Percentiles rank a stretch among this genome's conserved stretches.
Evolutionary conservation across 495 filamentous ascomycete genomes (phyloP).

Genomic region (Tuber calosporum): DNA sequence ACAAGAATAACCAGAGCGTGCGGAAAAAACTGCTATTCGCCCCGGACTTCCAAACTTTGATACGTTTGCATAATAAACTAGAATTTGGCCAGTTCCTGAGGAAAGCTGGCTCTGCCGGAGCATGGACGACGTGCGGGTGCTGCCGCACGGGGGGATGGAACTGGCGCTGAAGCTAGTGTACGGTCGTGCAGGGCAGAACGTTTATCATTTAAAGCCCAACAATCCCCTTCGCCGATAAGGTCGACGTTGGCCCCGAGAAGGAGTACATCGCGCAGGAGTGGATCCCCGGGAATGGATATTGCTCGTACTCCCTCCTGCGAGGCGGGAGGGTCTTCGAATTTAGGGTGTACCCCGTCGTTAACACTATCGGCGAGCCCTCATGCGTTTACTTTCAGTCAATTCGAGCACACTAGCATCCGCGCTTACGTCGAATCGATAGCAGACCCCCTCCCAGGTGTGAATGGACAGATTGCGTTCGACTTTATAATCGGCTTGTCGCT

Average conservation of each 20-base stretch:
- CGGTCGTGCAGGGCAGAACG: conserved; percentile 32
- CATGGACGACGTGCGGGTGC: conserved; percentile 13
- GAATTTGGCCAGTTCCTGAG: conserved; percentile 32
- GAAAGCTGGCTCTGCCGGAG: conserved; percentile 28
- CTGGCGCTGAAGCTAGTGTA: conserved; percentile 42
- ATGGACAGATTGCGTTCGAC: conserved; percentile 37
- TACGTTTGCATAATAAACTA: conserved; percentile 42
- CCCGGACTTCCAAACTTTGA: conserved; percentile 20
- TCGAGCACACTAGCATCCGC: conserved; percentile 21
- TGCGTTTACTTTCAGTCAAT: conserved; percentile 39
- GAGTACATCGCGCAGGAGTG: conserved; percentile 42
- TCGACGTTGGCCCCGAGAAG: conserved; percentile 20
- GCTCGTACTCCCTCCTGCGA: conserved; percentile 34
- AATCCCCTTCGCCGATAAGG: background rate
- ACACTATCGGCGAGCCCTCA: conserved; percentile 39
- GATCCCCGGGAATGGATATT: conserved; percentile 35
- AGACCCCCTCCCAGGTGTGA: background rate
- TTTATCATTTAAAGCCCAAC: conserved; percentile 35
- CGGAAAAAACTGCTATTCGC: conserved; percentile 28
- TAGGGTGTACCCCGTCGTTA: conserved; percentile 36
- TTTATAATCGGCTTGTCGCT: conserved; percentile 28
- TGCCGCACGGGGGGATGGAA: conserved; percentile 22
- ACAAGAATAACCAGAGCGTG: conserved; percentile 7
- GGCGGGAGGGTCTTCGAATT: conserved; percentile 24
- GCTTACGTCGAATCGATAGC: conserved; percentile 29